These are phyloP conservation scores for Tetraselmis chui DNA, from an alignment of 139 green algal species.

Conservation along the genomic window DNA sequence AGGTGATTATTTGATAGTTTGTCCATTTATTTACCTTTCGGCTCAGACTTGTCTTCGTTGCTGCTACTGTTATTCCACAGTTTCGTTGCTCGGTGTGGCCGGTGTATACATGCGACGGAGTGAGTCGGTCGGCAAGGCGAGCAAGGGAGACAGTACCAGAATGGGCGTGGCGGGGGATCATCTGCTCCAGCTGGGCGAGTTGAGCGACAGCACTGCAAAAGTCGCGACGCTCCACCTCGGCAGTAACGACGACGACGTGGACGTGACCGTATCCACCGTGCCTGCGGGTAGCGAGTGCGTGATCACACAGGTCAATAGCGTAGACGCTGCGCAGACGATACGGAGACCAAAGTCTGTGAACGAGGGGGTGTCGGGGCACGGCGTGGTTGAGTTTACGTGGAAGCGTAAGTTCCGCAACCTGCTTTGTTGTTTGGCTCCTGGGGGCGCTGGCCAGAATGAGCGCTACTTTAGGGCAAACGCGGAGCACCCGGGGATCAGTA, in stretches of 20 bases:
- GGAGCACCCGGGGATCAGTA: too few relatives aligned
- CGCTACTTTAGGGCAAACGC: neutral
- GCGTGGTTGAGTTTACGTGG: neutral
- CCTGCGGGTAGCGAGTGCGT: neutral
- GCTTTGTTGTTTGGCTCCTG: neutral
- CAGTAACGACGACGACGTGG: neutral
- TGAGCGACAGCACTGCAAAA: neutral
- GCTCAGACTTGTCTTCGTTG: too few relatives aligned
- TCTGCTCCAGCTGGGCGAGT: neutral
- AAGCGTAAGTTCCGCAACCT: neutral
- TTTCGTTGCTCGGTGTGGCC: too few relatives aligned
- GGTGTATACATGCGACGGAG: too few relatives aligned
- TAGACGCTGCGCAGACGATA: neutral
- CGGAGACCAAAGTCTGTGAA: neutral
- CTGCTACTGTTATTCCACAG: too few relatives aligned
- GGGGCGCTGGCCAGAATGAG: neutral
- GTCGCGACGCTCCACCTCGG: neutral
- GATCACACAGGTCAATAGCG: neutral
- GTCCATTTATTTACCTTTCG: too few relatives aligned
- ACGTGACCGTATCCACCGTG: neutral
- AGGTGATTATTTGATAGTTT: too few relatives aligned
- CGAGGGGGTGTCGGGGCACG: neutral
- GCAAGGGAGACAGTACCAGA: too few relatives aligned
- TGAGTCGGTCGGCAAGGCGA: too few relatives aligned
- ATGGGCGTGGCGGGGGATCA: neutral